Evolutionary conservation across 2,329 filamentous ascomycete species (phyloP).

Genomic region (Colletotrichum destructivum): DNA sequence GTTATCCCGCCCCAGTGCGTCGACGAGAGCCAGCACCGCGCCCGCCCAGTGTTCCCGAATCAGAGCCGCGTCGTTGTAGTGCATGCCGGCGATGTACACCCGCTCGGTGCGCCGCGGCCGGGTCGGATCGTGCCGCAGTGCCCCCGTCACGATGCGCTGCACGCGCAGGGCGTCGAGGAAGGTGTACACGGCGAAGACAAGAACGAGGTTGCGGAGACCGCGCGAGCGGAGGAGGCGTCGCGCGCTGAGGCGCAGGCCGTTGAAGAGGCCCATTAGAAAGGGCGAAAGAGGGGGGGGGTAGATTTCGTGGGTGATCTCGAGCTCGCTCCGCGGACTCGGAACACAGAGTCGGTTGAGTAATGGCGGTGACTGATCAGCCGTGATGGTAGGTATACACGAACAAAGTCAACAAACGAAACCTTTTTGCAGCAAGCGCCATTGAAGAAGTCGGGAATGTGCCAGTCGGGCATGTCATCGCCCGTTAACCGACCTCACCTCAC

Average conservation of each 20-base stretch:
- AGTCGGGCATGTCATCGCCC: neutral
- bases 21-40: slow-evolving; percentile 70
- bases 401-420: neutral
- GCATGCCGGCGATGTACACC: slow-evolving; percentile 79
- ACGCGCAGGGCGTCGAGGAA: slow-evolving; percentile 58
- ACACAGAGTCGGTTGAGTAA: neutral
- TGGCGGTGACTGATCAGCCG: neutral
- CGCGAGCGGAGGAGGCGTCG: slow-evolving; percentile 57
- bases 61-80: slow-evolving; percentile 76
- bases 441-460: neutral
- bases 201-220: slow-evolving; percentile 51
- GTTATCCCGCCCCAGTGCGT: slow-evolving; percentile 72
- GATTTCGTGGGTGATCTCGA: neutral
- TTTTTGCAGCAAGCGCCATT: neutral
- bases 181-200: slow-evolving; percentile 54
- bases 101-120: slow-evolving; percentile 51
- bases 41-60: slow-evolving; percentile 75
- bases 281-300: neutral
- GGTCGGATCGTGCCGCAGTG: slow-evolving; percentile 40
- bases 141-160: slow-evolving; percentile 34
- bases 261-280: slow-evolving; percentile 17
- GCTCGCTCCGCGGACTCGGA: neutral
- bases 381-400: neutral
- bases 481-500: neutral
- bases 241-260: slow-evolving; percentile 41